Evolutionary conservation across 225 moss, liverwort and hornwort genomes (phyloP).

Genomic region (Thuidium tamariscinum): DNA sequence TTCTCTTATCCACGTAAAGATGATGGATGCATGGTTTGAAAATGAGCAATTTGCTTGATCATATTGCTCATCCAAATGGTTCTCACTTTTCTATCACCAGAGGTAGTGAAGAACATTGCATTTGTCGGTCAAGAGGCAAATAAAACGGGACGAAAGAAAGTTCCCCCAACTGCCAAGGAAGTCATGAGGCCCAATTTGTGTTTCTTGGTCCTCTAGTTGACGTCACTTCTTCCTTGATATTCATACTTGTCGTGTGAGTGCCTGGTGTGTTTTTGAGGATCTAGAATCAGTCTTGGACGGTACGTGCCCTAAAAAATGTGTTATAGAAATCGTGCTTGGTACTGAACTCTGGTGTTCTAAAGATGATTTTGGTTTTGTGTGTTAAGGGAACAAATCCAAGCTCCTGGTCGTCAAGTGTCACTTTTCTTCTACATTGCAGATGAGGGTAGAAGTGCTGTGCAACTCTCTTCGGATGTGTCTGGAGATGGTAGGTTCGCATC

Average conservation of each 20-base stretch:
- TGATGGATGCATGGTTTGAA: background rate
- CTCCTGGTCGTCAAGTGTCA: slow-evolving; percentile 41
- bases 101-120: background rate
- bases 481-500: slow-evolving; percentile 51
- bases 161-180: background rate
- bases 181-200: background rate
- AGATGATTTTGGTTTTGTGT: background rate
- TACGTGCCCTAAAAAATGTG: background rate
- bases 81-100: background rate
- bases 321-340: background rate
- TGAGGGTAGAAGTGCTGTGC: slow-evolving; percentile 49
- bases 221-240: background rate
- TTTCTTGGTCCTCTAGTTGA: background rate
- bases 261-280: background rate
- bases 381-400: slow-evolving; percentile 29
- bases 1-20: background rate
- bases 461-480: slow-evolving; percentile 38
- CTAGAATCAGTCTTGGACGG: background rate
- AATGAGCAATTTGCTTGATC: background rate
- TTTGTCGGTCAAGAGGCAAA: background rate
- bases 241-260: background rate
- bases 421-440: slow-evolving; percentile 86
- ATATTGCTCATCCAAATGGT: background rate
- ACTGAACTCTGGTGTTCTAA: background rate
- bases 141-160: background rate